A percentile compares a stretch with the other conserved stretches of the same genome.
Conservation (phyloP, 169 alveolate species). For the Plasmodium malariae region DNA sequence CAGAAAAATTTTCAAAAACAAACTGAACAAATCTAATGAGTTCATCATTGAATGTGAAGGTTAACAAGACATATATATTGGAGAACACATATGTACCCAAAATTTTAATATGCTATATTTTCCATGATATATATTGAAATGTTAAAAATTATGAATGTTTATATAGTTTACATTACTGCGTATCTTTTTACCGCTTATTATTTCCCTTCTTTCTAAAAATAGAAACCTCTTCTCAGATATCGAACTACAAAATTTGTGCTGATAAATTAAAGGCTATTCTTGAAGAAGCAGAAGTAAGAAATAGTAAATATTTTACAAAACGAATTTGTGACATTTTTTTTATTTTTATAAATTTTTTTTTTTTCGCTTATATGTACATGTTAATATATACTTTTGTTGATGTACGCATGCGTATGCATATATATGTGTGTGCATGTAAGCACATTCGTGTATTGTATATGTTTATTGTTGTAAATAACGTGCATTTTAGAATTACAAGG, state of each 20-base stretch:
- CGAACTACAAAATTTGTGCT: conserved; percentile 56
- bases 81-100: neutral
- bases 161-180: neutral
- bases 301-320: too few species aligned
- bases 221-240: conserved; percentile 65
- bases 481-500: conserved; percentile 42
- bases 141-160: neutral
- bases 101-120: too few species aligned
- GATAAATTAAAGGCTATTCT: conserved; percentile 41
- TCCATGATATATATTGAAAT: neutral
- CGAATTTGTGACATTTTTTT: neutral
- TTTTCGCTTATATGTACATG: too few species aligned
- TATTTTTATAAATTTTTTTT: neutral
- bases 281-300: conserved; percentile 60
- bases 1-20: conserved; percentile 41
- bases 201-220: neutral
- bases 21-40: conserved; percentile 47
- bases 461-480: neutral
- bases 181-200: neutral
- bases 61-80: neutral
- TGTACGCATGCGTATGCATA: too few species aligned
- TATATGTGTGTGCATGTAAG: neutral
- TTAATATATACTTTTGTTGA: too few species aligned
- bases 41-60: conserved; percentile 71
- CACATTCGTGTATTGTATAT: neutral